Evolutionary conservation across 352 stramenopile species (phyloP), one percentile per base, ranked within the genome.

Genomic region (Phytophthora multivora): DNA sequence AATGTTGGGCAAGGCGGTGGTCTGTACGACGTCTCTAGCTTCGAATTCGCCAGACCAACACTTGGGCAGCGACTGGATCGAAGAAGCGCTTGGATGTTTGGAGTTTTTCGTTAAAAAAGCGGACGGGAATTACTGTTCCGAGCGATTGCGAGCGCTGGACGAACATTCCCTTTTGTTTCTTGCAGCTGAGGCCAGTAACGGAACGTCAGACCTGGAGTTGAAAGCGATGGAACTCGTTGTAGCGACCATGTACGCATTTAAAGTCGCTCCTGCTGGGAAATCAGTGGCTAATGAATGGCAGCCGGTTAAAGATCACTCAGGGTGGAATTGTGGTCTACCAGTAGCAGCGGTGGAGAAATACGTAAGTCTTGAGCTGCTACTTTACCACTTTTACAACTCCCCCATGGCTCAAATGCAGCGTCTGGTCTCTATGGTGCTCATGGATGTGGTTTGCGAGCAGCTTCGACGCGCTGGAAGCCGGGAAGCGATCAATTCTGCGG

Each of bases 1-100:
- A 39, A 88, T 85, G 75, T 31, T 88, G 15, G 53, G 46, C 26
- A 88, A 83, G 23, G 63, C 69, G 0, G 67, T 79, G 6, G 60
- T 87, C 16, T 73, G 66, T 1, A 62, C 61, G 38, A 69, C 64
- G 0, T 59, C 69, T 18, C 36, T 59, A 16, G 31, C 15, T 19
- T 43, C 21, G 3, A 26, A 60, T 12, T 9, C 40, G 6, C 23
- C 46, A 26, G 16, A n/a, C 12, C 33, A 50, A 11, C 16, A 23
- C 6, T 1, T 18, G 18, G 30, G 46, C 13, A 18, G 43, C 9
- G 28, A 50, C 28, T 83, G 75, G 75, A 54, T 81, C 7, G 60
- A 67, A 4, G 51, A 63, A 38, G 75, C 69, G 1, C 12, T 76
- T 3, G 57, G 60, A 3, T 81, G 71, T 28, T 49, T 81, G 38